phyloP scores from a whole-genome alignment of 2,329 filamentous ascomycete genomes.

The Didymella keratinophila region DNA sequence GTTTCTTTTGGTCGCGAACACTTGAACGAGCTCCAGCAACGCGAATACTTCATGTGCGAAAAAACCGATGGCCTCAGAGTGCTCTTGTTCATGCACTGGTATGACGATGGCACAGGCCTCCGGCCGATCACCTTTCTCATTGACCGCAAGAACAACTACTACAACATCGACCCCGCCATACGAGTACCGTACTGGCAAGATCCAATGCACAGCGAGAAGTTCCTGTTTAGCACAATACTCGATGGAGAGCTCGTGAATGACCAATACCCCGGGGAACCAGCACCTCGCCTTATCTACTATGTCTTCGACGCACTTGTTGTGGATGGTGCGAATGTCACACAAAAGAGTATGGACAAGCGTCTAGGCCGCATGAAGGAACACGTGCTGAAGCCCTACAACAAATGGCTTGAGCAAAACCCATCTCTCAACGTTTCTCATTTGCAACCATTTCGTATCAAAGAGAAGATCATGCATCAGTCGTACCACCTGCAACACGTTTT shows the following conservation, averaged over 20 bases:
- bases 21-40: conserved; percentile 77
- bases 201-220: conserved; percentile 62
- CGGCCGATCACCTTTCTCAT: conserved; percentile 80
- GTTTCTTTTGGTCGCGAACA: conserved; percentile 89
- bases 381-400: conserved; percentile 75
- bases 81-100: conserved; percentile 86
- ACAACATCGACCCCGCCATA: conserved; percentile 75
- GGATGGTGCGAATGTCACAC: conserved; percentile 77
- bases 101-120: conserved; percentile 50
- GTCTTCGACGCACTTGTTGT: conserved; percentile 93
- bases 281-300: conserved; percentile 76
- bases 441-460: conserved; percentile 80
- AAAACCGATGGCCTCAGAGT: conserved; percentile 97
- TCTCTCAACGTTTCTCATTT: conserved; percentile 57
- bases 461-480: conserved; percentile 88
- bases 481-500: conserved; percentile 86
- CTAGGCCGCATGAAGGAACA: conserved; percentile 84
- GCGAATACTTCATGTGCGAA: conserved; percentile 97
- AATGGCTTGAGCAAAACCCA: conserved; percentile 61
- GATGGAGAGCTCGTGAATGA: conserved; percentile 96
- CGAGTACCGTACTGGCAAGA: conserved; percentile 80
- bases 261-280: conserved; percentile 68
- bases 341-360: conserved; percentile 84
- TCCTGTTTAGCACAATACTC: conserved; percentile 81
- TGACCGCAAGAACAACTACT: conserved; percentile 98